Percentiles rank a stretch among this genome's conserved stretches.
These are phyloP conservation scores for Didymosphaeria variabile DNA, from an alignment of 2,329 filamentous ascomycete genomes.

Conservation along the genomic window DNA sequence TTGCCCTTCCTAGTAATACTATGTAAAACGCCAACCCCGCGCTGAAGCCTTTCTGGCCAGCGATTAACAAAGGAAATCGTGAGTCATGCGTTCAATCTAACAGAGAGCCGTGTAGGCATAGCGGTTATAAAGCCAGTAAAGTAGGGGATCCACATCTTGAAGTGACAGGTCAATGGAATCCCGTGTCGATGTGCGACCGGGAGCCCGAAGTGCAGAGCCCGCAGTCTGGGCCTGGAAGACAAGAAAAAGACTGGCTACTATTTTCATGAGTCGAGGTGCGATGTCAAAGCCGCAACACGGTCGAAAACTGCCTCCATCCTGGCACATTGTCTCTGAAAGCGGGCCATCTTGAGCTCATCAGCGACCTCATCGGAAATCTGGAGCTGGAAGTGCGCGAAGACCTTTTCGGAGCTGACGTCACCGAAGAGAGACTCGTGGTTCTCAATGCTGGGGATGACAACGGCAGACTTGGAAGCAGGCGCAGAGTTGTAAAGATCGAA, in stretches of 20 bases:
- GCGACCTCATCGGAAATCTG: conserved; percentile 64
- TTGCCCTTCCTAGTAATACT: conserved; percentile 16
- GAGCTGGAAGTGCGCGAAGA: conserved; percentile 69
- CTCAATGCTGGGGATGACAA: conserved; percentile 41
- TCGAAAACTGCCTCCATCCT: conserved; percentile 45
- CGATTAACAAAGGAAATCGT: conserved; percentile 43
- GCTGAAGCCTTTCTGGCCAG: conserved; percentile 31
- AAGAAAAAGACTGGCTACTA: not conserved
- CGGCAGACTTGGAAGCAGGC: conserved; percentile 48
- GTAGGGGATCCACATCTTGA: conserved; percentile 1
- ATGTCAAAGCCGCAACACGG: conserved; percentile 46
- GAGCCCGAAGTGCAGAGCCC: conserved; percentile 26
- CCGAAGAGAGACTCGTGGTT: conserved; percentile 52
- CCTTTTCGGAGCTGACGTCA: conserved; percentile 70
- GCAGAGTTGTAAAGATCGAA: conserved; percentile 68
- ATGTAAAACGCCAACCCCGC: conserved; percentile 19
- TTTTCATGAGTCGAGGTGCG: conserved; percentile 45
- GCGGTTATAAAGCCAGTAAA: conserved; percentile 15
- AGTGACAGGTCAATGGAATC: conserved; percentile 15
- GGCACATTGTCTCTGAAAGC: conserved; percentile 46
- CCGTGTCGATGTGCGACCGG: conserved; percentile 18
- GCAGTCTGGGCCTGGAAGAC: conserved; percentile 6
- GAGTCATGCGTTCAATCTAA: conserved; percentile 40
- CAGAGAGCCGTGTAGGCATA: conserved; percentile 18
- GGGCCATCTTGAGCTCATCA: conserved; percentile 41